These are phyloP conservation scores for Cucurbita maxima DNA, from an alignment of 306 rosid genomes.

Conservation along the genomic window DNA sequence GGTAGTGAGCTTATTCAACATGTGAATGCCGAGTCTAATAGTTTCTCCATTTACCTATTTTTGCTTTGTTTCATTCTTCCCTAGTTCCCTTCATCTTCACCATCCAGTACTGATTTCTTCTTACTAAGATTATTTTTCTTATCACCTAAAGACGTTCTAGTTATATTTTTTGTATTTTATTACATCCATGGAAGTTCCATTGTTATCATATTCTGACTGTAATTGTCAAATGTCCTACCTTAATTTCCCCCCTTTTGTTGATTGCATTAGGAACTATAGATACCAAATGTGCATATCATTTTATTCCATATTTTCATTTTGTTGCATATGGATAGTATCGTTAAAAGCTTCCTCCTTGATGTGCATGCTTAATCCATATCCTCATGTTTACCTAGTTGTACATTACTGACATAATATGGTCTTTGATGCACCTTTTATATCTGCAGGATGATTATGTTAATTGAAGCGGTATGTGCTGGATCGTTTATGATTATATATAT, in stretches of 20 bases:
- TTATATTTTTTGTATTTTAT: not conserved
- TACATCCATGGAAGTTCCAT: not conserved
- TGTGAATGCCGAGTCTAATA: not conserved
- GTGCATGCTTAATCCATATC: not conserved
- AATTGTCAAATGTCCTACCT: not conserved
- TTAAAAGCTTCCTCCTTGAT: not conserved
- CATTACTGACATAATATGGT: not conserved
- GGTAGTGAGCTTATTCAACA: conserved; percentile 28
- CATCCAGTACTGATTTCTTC: not conserved
- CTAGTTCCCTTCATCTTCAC: not conserved
- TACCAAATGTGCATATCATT: not conserved
- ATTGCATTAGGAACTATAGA: not conserved
- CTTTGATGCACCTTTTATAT: conserved; percentile 9
- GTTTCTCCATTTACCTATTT: not conserved
- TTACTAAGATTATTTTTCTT: not conserved
- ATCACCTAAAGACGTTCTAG: not conserved
- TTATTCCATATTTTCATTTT: not conserved
- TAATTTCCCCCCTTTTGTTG: not conserved
- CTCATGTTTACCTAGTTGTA: not conserved
- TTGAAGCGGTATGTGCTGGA: conserved; percentile 75
- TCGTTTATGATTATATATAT: conserved; percentile 74
- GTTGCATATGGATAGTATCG: not conserved
- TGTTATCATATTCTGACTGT: not conserved
- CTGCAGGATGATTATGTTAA: conserved; percentile 80
- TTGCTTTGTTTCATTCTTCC: not conserved